A percentile compares a stretch with the other conserved stretches of the same genome.
These are phyloP conservation scores for Aspergillus bridgeri DNA, from an alignment of 495 filamentous ascomycete genomes.

Conservation along the genomic window DNA sequence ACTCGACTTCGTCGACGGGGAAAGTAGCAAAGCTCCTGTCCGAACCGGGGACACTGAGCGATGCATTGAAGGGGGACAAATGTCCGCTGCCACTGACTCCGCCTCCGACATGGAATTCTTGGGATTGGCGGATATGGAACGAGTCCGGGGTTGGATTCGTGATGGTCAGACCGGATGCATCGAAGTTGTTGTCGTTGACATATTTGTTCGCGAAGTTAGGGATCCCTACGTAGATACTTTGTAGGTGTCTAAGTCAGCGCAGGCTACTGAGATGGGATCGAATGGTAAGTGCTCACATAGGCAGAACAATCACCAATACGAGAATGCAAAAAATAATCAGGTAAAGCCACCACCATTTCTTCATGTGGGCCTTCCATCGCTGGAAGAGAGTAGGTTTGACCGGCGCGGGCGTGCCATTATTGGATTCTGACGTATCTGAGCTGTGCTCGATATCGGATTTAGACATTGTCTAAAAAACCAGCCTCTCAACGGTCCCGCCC, in stretches of 20 bases:
- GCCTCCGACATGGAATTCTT: conserved; percentile 19
- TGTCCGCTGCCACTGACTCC: conserved; percentile 28
- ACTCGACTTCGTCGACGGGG: conserved; percentile 21
- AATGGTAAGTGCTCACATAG: conserved; percentile 21
- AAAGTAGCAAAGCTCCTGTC: conserved; percentile 22
- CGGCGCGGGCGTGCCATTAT: conserved; percentile 3
- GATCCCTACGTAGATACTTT: conserved; percentile 29
- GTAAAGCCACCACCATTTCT: conserved; percentile 33
- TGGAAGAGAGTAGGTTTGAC: conserved; percentile 24
- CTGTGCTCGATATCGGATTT: conserved; percentile 20
- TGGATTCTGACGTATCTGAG: conserved; percentile 14
- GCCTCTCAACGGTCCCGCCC: background rate
- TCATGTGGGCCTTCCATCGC: conserved; percentile 28
- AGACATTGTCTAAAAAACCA: conserved; percentile 14
- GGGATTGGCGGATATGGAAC: conserved; percentile 23
- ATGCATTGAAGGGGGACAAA: conserved; percentile 27
- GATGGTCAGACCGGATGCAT: conserved; percentile 22
- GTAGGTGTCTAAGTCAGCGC: background rate
- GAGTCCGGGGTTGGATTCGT: conserved; percentile 22
- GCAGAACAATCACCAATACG: conserved; percentile 24
- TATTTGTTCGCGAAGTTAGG: conserved; percentile 28
- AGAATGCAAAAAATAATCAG: conserved; percentile 18
- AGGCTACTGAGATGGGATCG: background rate
- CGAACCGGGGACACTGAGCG: conserved; percentile 14
- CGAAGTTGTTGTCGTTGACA: conserved; percentile 28